A percentile compares a stretch with the other conserved stretches of the same genome.
Conservation (phyloP, 2,329 filamentous ascomycete genomes). For the Cryphonectria radicalis region DNA sequence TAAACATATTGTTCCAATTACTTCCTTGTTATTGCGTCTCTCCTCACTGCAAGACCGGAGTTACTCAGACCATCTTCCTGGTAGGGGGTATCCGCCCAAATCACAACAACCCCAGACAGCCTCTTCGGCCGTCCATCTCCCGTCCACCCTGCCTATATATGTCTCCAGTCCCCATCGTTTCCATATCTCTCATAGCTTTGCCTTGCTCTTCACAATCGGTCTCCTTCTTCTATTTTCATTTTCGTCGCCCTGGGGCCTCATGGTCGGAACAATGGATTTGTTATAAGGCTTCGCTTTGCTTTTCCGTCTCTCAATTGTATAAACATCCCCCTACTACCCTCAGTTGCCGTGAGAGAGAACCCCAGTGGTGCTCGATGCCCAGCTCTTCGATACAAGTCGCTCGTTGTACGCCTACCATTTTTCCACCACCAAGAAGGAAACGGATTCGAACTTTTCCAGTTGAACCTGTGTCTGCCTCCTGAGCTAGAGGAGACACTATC, state of each 20-base stretch:
- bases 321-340: constrained; percentile 28
- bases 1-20: constrained; percentile 30
- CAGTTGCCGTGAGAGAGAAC: constrained; percentile 20
- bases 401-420: constrained; percentile 28
- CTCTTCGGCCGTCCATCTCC: constrained; percentile 31
- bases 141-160: constrained; percentile 50
- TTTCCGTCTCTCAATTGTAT: constrained; percentile 32
- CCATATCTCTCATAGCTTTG: constrained; percentile 34
- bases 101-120: constrained; percentile 28
- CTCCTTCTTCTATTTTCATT: constrained; percentile 24
- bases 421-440: constrained; percentile 27
- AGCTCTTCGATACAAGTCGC: constrained; percentile 27
- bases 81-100: constrained; percentile 24
- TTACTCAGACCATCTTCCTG: constrained; percentile 29
- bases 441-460: constrained; percentile 14
- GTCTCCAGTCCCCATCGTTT: constrained; percentile 46
- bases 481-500: constrained; percentile 6
- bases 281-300: constrained; percentile 38
- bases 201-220: constrained; percentile 24
- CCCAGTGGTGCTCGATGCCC: constrained; percentile 29
- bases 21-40: constrained; percentile 31
- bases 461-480: constrained; percentile 19
- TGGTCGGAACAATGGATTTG: constrained; percentile 46
- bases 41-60: constrained; percentile 30
- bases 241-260: constrained; percentile 37